These are phyloP conservation scores for Ascochyta viciae-villosae DNA, from an alignment of 2,329 filamentous ascomycete species.

Conservation along the genomic window DNA sequence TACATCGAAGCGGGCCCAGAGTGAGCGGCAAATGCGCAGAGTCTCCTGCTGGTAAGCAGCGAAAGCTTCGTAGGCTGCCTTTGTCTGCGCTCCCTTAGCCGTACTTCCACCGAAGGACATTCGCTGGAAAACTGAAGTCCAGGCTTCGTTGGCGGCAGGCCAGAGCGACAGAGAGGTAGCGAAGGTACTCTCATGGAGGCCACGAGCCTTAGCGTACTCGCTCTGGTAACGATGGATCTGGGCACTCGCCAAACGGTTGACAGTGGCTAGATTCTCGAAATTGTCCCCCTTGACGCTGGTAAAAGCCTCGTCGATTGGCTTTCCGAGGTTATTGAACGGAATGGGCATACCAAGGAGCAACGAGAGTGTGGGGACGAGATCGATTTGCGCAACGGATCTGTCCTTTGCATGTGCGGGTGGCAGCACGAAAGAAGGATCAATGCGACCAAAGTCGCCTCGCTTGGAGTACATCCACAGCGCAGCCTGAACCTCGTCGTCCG, in stretches of 20 bases:
- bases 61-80: constrained; percentile 64
- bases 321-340: constrained; percentile 93
- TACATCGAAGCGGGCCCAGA: constrained; percentile 94
- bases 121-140: constrained; percentile 49
- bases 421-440: constrained; percentile 63
- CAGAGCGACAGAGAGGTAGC: constrained; percentile 66
- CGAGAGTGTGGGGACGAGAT: constrained; percentile 90
- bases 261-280: constrained; percentile 78
- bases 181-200: constrained; percentile 67
- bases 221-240: constrained; percentile 90
- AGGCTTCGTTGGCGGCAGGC: constrained; percentile 63
- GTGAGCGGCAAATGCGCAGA: constrained; percentile 76
- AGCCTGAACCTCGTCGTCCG: constrained; percentile 92
- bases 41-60: constrained; percentile 79
- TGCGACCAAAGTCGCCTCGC: constrained; percentile 81
- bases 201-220: constrained; percentile 78
- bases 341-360: constrained; percentile 90
- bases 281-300: constrained; percentile 71
- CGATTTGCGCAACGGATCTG: constrained; percentile 82
- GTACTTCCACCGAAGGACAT: constrained; percentile 46
- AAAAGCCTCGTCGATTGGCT: constrained; percentile 94
- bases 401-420: constrained; percentile 76
- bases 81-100: constrained; percentile 48
- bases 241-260: constrained; percentile 78
- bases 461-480: constrained; percentile 99